Conservation (phyloP, 352 stramenopile genomes). For the Phytophthora ramorum region DNA sequence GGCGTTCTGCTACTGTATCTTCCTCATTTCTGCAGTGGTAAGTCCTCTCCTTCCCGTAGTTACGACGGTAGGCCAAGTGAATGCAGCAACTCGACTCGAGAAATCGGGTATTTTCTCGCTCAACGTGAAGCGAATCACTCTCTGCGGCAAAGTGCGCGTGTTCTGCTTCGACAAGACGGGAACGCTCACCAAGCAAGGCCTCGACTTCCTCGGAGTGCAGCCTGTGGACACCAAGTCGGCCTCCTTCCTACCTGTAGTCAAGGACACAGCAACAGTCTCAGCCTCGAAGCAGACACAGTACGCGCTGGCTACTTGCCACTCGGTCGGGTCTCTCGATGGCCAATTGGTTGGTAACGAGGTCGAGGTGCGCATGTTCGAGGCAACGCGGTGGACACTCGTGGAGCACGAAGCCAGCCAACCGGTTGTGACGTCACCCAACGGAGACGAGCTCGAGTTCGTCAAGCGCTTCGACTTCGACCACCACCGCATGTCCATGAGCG, state of each 20-base stretch:
- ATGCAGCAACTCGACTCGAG: conserved; percentile 65
- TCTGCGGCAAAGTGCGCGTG: conserved; percentile 84
- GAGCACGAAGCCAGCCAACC: conserved; percentile 30
- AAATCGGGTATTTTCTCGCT: conserved; percentile 68
- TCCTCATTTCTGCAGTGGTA: conserved; percentile 61
- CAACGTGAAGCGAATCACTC: conserved; percentile 71
- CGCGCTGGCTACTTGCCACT: conserved; percentile 74
- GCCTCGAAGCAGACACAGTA: conserved; percentile 24
- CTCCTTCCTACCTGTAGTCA: conserved; percentile 27
- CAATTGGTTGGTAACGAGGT: conserved; percentile 81
- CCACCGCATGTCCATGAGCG: conserved; percentile 83
- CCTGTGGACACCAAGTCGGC: conserved; percentile 19
- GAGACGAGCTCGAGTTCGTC: conserved; percentile 58
- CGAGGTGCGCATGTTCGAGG: conserved; percentile 75
- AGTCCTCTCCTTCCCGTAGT: conserved; percentile 82
- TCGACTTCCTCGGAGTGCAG: conserved; percentile 65
- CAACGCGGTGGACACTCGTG: conserved; percentile 48
- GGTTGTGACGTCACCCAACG: conserved; percentile 22
- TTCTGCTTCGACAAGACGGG: conserved; percentile 91
- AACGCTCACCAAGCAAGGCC: conserved; percentile 84
- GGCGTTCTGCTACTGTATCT: conserved; percentile 65
- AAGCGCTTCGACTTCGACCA: conserved; percentile 91
- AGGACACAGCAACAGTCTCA: conserved; percentile 10
- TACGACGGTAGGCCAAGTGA: conserved; percentile 78
- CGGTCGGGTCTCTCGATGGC: conserved; percentile 51